Conservation (phyloP, 257 asterid genomes). For the Mentha longifolia region DNA sequence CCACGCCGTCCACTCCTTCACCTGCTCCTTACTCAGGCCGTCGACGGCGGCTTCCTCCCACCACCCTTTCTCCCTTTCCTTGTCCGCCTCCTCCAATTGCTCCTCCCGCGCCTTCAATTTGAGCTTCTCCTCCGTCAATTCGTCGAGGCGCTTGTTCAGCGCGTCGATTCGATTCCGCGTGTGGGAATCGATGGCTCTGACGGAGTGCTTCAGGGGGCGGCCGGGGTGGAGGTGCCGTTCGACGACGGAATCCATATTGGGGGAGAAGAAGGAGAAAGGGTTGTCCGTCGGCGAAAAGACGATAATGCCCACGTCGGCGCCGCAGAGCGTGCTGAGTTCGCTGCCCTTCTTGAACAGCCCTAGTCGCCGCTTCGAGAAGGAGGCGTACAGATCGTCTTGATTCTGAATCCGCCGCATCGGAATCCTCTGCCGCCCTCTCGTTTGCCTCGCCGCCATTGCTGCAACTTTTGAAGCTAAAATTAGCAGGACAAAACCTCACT, state of each 20-base stretch:
- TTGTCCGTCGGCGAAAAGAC: slow-evolving; percentile 26
- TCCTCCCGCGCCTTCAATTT: neutral
- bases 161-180: neutral
- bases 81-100: slow-evolving; percentile 12
- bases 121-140: neutral
- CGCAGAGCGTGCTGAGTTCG: slow-evolving; percentile 33
- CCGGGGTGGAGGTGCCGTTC: slow-evolving; percentile 25
- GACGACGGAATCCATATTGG: slow-evolving; percentile 33
- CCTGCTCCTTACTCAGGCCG: slow-evolving; percentile 17
- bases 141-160: slow-evolving; percentile 25
- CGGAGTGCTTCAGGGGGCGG: neutral
- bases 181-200: slow-evolving; percentile 7
- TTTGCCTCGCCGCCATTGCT: slow-evolving; percentile 25
- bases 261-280: slow-evolving; percentile 38
- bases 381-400: slow-evolving; percentile 39
- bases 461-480: neutral
- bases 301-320: slow-evolving; percentile 30
- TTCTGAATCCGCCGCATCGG: slow-evolving; percentile 31
- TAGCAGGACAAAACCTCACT: too few species aligned
- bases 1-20: slow-evolving; percentile 21
- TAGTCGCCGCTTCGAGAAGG: slow-evolving; percentile 36
- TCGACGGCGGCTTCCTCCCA: slow-evolving; percentile 34
- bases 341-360: slow-evolving; percentile 40
- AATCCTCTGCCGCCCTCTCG: slow-evolving; percentile 40
- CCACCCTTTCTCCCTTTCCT: neutral